Evolutionary conservation across 208 protist species (phyloP).

Genomic region (Wallacemonas sp.): DNA sequence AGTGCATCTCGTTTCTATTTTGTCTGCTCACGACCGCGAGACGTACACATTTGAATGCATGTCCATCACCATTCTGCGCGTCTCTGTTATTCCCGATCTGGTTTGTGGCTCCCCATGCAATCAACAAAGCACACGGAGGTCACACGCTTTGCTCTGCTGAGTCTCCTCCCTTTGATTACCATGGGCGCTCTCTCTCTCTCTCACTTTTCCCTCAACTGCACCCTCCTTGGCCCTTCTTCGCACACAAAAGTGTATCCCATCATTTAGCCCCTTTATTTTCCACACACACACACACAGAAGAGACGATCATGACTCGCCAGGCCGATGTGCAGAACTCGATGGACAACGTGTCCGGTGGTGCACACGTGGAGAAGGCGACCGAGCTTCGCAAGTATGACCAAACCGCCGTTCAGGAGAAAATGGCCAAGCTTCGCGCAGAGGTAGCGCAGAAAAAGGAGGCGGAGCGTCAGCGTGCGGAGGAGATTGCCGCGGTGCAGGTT

Average conservation of each 20-base stretch:
- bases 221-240: too few relatives aligned
- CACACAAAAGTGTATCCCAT: too few relatives aligned
- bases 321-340: conserved; percentile 79
- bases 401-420: conserved; percentile 61
- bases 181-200: not conserved
- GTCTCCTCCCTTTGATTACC: too few relatives aligned
- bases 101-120: too few relatives aligned
- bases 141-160: too few relatives aligned
- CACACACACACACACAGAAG: not conserved
- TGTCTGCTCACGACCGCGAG: too few relatives aligned
- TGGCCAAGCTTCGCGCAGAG: conserved; percentile 68
- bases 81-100: too few relatives aligned
- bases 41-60: too few relatives aligned
- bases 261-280: not conserved
- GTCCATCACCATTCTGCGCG: too few relatives aligned
- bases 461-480: conserved; percentile 53
- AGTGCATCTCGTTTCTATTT: too few relatives aligned
- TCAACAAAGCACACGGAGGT: too few relatives aligned
- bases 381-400: conserved; percentile 75
- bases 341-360: conserved; percentile 57
- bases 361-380: conserved; percentile 59
- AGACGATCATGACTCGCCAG: conserved; percentile 72
- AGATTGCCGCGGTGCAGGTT: conserved; percentile 43
- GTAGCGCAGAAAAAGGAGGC: conserved; percentile 56
- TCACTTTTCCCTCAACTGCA: not conserved